Base-by-base conservation (phyloP, 169 alveolate genomes). In the Hepatocystis sp. region DNA sequence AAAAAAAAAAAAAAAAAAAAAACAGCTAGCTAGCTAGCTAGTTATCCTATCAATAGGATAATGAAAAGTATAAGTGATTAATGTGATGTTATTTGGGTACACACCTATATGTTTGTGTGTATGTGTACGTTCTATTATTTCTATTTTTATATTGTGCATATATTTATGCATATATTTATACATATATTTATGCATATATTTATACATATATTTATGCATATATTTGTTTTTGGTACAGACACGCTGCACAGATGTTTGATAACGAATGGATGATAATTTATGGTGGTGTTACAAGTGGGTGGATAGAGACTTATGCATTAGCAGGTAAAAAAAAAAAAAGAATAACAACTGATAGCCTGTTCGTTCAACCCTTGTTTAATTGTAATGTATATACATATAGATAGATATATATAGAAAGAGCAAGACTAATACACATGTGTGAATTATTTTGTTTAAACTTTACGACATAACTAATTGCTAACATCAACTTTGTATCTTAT, bases 251-350 rank as follows among this genome's bases (percentile, higher is more conserved):
- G 32, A 40, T 78, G 28, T 61, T 78, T 52, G 89, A 78, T 36
- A 76, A 76, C 25, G 84, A 78, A 44, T 78, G 89, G 89, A 78
- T 78, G 89, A 49, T 78, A 39, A 36, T 78, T 34, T 78, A 78
- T 65, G 89, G 89, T 10, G 89, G 89, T 28, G 34, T 78, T 40
- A 60, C 89, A 21, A 78, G 61, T 65, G 89, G 89, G 10, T 78
- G 89, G 89, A 78, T 78, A 25, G 89, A 78, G 0, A 78, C 49
- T 28, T 78, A 78, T 52, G 89, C 89, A 30, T 44, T 78, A 13
- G 52, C 89, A 32, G 89, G 89, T 78, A 78, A 17, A 39, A 34
- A 11, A 44, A 46, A 21, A 58, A 32, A 23, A 25, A 2, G 13
- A 7, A 15, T 52, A 30, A n/a, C 27, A n/a, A 8, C 7, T 8